phyloP scores from a whole-genome alignment of 495 filamentous ascomycete genomes.

The Penicillium manginii region DNA sequence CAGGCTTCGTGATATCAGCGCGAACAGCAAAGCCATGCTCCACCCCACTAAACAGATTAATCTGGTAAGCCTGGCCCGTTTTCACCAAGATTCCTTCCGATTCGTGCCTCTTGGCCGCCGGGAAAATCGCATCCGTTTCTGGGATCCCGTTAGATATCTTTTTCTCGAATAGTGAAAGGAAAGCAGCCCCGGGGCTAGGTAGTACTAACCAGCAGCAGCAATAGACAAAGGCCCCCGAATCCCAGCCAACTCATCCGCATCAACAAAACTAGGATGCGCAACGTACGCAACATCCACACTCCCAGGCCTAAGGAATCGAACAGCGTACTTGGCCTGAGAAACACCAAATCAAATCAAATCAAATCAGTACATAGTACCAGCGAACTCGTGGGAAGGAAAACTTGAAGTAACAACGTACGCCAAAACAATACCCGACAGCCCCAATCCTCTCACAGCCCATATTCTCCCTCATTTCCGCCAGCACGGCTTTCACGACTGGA shows the following conservation, averaged over 20 bases:
- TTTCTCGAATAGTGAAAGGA: too few species aligned
- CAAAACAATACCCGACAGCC: conserved; percentile 80
- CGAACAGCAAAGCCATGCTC: conserved; percentile 76
- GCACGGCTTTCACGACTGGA: conserved; percentile 57
- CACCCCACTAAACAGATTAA: conserved; percentile 72
- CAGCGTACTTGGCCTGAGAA: conserved; percentile 52
- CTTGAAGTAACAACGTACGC: conserved; percentile 30
- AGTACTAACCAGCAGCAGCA: conserved; percentile 60
- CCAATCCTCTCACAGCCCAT: conserved; percentile 66
- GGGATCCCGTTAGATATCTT: background rate
- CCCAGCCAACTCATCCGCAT: conserved; percentile 66
- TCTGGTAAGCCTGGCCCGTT: conserved; percentile 67
- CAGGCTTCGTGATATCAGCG: conserved; percentile 56
- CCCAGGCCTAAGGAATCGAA: conserved; percentile 41
- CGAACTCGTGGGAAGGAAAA: background rate
- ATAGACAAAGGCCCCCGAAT: conserved; percentile 72
- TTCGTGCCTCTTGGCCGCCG: conserved; percentile 61
- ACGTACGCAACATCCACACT: conserved; percentile 61
- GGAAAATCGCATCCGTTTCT: conserved; percentile 75
- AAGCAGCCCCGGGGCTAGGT: too few species aligned
- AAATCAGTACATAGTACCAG: too few species aligned
- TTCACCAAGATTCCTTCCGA: conserved; percentile 58
- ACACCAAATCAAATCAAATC: background rate
- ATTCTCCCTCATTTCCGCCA: conserved; percentile 55
- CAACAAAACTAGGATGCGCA: conserved; percentile 74